phyloP scores from a whole-genome alignment of 2,329 filamentous ascomycete species.

The Cladosporium cucumerinum region DNA sequence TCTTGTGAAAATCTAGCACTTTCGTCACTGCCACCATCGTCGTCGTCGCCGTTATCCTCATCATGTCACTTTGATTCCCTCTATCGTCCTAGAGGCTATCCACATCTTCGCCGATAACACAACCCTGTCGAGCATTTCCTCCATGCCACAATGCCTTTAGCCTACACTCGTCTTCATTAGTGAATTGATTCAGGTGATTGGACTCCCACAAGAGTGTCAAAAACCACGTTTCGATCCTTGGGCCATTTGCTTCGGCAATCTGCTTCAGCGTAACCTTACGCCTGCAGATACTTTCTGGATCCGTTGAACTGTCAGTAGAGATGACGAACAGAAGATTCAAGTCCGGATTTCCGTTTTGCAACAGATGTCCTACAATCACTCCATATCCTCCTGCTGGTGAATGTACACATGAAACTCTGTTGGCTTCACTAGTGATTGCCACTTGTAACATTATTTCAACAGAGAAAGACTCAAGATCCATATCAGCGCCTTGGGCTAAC shows the following conservation, averaged over 20 bases:
- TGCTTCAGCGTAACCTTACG: background rate
- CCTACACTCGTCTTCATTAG: background rate
- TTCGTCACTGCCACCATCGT: background rate
- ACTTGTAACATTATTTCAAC: background rate
- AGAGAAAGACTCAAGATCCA: background rate
- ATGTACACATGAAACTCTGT: fast-evolving
- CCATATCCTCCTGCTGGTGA: too few relatives aligned
- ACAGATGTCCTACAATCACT: background rate
- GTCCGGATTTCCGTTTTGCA: background rate
- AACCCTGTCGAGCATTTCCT: background rate
- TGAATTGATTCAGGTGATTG: background rate
- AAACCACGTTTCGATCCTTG: background rate
- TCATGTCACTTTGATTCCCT: background rate
- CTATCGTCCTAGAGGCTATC: background rate
- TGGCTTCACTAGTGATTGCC: background rate
- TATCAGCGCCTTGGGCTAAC: background rate
- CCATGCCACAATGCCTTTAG: background rate
- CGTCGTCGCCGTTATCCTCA: background rate
- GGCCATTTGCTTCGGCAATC: background rate
- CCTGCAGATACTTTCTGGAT: background rate
- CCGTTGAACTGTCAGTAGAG: too few relatives aligned
- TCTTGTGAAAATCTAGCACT: background rate
- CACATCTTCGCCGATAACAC: background rate
- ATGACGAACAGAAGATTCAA: background rate
- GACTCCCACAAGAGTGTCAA: background rate